A percentile compares a stretch with the other conserved stretches of the same genome.
Conservation (phyloP, 345 rosid genomes). For the Melaleuca quinquenervia region DNA sequence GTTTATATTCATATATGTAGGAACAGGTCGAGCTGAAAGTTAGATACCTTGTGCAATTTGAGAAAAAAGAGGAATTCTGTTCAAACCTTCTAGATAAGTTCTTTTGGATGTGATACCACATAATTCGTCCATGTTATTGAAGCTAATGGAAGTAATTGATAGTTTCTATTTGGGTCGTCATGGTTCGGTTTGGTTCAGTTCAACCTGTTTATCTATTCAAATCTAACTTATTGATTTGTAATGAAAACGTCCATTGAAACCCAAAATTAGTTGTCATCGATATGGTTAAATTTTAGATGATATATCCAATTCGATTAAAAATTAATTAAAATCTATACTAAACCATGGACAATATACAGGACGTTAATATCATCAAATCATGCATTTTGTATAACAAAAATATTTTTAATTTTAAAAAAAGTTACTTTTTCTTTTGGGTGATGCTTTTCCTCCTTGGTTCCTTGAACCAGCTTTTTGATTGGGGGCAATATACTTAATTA, state of each 20-base stretch:
- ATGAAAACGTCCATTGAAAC: neutral
- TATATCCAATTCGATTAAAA: neutral
- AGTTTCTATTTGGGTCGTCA: neutral
- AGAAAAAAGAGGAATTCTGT: neutral
- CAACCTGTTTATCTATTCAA: neutral
- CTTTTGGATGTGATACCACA: neutral
- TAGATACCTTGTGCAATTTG: neutral
- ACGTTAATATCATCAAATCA: neutral
- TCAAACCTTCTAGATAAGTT: neutral
- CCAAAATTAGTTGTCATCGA: neutral
- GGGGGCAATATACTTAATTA: neutral
- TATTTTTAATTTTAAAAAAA: neutral
- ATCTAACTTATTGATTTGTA: neutral
- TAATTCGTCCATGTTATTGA: neutral
- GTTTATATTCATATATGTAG: neutral
- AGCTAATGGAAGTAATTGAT: neutral
- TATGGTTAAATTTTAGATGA: neutral
- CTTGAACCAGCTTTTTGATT: neutral
- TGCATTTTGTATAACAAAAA: neutral
- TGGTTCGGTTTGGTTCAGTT: neutral
- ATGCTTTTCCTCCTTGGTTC: neutral
- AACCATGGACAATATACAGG: neutral
- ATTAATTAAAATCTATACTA: neutral
- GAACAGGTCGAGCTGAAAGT: neutral
- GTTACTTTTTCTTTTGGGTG: neutral